phyloP scores from a whole-genome alignment of 2,329 filamentous ascomycete species.

The Fusarium succisae region DNA sequence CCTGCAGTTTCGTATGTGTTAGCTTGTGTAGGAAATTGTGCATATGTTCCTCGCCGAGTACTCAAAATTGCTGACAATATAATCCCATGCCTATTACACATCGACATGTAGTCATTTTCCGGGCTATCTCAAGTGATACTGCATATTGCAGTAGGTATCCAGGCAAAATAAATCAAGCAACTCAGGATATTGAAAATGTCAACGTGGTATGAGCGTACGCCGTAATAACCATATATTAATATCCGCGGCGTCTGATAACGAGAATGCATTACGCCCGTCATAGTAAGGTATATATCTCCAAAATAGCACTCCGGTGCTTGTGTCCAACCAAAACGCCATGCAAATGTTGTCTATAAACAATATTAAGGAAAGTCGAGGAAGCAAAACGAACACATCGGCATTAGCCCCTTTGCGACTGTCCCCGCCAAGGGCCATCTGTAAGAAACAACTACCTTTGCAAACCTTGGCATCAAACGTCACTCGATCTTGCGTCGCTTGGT shows the following conservation, averaged over 20 bases:
- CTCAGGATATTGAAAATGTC: background rate
- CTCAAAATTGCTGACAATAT: background rate
- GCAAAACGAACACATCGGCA: background rate
- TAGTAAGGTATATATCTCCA: constrained; percentile 24
- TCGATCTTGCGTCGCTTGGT: constrained; percentile 59
- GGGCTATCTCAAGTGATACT: background rate
- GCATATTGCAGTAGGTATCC: background rate
- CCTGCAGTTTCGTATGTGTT: background rate
- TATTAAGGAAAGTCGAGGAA: background rate
- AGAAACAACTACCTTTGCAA: background rate
- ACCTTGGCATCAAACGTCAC: background rate
- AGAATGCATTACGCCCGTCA: constrained; percentile 10
- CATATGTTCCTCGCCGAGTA: background rate
- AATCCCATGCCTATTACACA: background rate
- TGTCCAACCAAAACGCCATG: constrained; percentile 26
- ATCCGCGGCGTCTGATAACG: background rate
- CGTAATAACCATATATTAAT: background rate
- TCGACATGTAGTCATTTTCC: background rate
- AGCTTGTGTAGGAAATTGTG: background rate
- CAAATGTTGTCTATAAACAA: constrained; percentile 5
- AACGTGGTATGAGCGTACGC: background rate
- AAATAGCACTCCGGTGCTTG: constrained; percentile 3
- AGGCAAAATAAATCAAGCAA: background rate
- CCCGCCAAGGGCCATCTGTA: background rate
- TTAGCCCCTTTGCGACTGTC: background rate